Percentiles rank a stretch among this genome's conserved stretches.
Conservation (phyloP, 768 basidiomycete genomes). For the Amanita brunnescens region DNA sequence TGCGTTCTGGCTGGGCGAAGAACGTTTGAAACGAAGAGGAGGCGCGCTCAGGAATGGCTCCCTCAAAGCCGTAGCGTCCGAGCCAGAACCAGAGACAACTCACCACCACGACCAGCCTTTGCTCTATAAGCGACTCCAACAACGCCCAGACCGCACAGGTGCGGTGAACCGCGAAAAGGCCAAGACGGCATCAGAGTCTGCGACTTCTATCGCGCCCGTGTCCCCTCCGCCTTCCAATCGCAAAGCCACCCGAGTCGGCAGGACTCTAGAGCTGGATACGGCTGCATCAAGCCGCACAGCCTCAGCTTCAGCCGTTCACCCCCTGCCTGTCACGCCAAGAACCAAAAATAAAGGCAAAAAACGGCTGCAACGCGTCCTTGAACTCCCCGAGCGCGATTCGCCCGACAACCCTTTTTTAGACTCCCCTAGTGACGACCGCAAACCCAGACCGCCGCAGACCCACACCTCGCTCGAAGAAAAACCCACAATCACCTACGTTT, state of each 20-base stretch:
- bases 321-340: constrained; percentile 33
- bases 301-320: constrained; percentile 11
- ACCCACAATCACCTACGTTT: constrained; percentile 62
- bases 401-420: constrained; percentile 67
- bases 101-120: no score
- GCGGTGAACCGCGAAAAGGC: neutral
- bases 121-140: no score
- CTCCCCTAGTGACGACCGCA: constrained; percentile 27
- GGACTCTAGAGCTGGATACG: neutral
- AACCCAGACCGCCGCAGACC: constrained; percentile 25
- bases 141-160: no score
- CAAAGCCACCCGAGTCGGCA: constrained; percentile 1
- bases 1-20: constrained; percentile 38
- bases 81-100: no score
- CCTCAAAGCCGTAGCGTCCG: neutral
- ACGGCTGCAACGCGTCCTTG: constrained; percentile 16
- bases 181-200: neutral
- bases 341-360: constrained; percentile 11
- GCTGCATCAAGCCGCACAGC: neutral
- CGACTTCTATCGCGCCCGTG: constrained; percentile 33
- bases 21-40: constrained; percentile 18
- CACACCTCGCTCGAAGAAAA: constrained; percentile 41
- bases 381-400: constrained; percentile 48
- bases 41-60: neutral
- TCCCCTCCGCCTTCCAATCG: constrained; percentile 64